These are phyloP conservation scores for Scedosporium minutisporum DNA, from an alignment of 2,329 filamentous ascomycete species.

Conservation along the genomic window DNA sequence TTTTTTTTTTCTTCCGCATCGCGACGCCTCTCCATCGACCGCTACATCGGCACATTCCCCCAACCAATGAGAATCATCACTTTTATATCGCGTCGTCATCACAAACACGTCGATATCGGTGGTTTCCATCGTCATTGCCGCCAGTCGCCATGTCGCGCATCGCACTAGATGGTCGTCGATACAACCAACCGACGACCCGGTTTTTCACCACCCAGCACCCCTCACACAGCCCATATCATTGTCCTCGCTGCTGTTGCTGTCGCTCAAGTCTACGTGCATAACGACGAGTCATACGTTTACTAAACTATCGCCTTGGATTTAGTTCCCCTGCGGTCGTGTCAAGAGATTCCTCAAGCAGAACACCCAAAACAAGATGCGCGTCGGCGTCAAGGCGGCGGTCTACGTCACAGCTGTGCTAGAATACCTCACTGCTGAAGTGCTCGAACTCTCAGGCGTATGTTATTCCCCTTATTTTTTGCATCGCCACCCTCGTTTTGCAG, in stretches of 20 bases:
- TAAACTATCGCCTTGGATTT: no score
- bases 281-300: no score
- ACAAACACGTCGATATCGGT: background rate
- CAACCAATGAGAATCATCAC: background rate
- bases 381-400: slow-evolving; percentile 95
- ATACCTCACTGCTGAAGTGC: slow-evolving; percentile 94
- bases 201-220: background rate
- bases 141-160: background rate
- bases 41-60: slow-evolving; percentile 2
- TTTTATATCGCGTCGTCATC: background rate
- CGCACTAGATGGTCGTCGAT: background rate
- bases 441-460: slow-evolving; percentile 85
- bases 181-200: background rate
- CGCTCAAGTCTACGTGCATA: no score
- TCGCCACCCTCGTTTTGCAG: background rate
- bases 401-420: slow-evolving; percentile 97
- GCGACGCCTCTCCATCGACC: background rate
- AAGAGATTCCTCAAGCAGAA: no score
- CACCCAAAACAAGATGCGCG: no score
- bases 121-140: background rate
- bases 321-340: no score
- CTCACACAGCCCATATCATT: background rate
- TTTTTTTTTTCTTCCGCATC: no score
- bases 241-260: background rate
- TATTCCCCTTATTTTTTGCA: slow-evolving; percentile 6